Base-by-base conservation (phyloP, 176 grass and related monocot genomes). In the Pontederia paniculata region DNA sequence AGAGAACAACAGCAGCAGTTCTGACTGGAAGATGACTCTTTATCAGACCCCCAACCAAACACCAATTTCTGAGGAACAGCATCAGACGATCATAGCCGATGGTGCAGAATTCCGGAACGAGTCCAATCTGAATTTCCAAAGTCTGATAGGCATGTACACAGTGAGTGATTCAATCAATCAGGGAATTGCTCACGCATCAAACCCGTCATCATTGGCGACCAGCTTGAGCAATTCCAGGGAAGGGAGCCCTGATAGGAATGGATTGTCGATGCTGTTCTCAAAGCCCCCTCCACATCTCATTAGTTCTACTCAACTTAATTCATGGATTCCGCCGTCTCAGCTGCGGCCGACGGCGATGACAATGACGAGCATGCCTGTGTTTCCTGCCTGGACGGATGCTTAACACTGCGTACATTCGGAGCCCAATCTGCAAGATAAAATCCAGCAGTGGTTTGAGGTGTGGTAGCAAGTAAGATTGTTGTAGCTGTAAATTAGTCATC, bases 371-470 rank as follows among this genome's bases (percentile, higher is more conserved):
- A 59, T 91, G 75, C 83, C 93, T 5, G 22, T 91, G 73, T 98
- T 91, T 56, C 57, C 87, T 23, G 72, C 87, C 25, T 98, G 93
- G 93, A 81, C 86, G 0, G 93, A 91, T 73, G 75, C 80, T 0
- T 97, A 74, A 87, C 11, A 4, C 21, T 37, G 8, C 42, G 1
- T 17, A 9, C 17, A 37, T 37, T 37, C 7, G 28, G 28, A 37
- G 28, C 28, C 7, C 3, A 37, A 1, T 37, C 28, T 37, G 28
- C 28, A 37, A 37, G 5, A 37, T 37, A 37, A 6, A 37, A 37
- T 2, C 28, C 28, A 37, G 28, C 28, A 37, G 28, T 37, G 7
- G 28, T 37, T 37, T 37, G 28, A 37, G 28, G 3, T 37, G 28
- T 37, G 28, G 28, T 37, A 37, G 28, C 28, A 37, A 5, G 28